Base-by-base conservation (phyloP, 2,329 filamentous ascomycete species). In the Trichoderma aggressivum region DNA sequence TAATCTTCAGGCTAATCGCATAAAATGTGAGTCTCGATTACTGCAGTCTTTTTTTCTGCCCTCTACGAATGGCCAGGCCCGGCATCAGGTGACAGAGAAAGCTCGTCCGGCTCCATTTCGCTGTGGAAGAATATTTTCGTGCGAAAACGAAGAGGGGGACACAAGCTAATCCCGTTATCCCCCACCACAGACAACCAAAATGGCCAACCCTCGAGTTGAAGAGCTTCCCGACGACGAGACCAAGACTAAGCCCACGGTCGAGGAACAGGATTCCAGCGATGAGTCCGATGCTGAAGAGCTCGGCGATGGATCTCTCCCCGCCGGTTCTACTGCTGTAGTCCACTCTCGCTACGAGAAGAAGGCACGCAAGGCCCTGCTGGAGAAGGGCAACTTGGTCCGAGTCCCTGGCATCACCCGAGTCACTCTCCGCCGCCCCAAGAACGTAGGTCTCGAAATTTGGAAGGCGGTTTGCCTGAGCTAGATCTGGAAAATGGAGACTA, bases 281-380 rank as follows among this genome's bases (percentile, higher is more conserved):
- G 91, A 93, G 77, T 92, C 91, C 77, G 92, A 93, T 79, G 91
- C 88, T 77, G 94, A 96, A 78, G 92, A 97, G 79, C 92, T 92
- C 78, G 91, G 89, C 78, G 94, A 96, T 83, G 91, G 89, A 74
- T 89, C 89, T 77, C 82, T 89, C 76, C 94, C 95, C 82, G 91
- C 92, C 77, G 96, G 95, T 81, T 93, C 94, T 80, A 90, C 92
- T 75, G 92, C 95, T 81, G 90, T 96, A 79, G 91, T 99, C 81
- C 95, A 98, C 90, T 97, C 94, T 82, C 94, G 96, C 85, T 98
- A 98, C 87, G 96, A 99, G 92, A 99, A 99, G 93, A 99, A 99
- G 91, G 97, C 96, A 79, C 92, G 96, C 86, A 99, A 99, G 90
- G 94, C 94, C 81, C 97, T 99, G 83, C 97, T 99, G 83, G 93